Conservation (phyloP, 495 filamentous ascomycete genomes). For the Bathelium albidoporum region DNA sequence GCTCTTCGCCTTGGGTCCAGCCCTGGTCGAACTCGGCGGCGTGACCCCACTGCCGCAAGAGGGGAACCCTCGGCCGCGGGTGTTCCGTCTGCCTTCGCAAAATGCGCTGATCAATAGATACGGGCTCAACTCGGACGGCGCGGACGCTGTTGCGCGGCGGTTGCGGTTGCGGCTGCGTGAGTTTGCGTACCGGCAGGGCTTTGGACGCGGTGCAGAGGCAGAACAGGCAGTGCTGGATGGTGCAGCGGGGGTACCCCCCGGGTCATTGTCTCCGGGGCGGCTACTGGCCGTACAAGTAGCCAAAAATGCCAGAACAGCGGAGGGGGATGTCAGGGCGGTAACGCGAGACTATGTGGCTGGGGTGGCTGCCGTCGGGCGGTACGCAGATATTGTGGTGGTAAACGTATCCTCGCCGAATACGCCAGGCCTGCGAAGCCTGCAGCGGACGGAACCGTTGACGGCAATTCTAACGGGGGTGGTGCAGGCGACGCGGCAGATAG, state of each 20-base stretch:
- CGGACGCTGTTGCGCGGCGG: conserved; percentile 70
- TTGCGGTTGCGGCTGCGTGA: conserved; percentile 66
- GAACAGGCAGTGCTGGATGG: conserved; percentile 66
- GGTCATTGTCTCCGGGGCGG: conserved; percentile 61
- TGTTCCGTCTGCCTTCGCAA: conserved; percentile 73
- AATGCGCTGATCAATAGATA: conserved; percentile 90
- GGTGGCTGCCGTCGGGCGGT: conserved; percentile 66
- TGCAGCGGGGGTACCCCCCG: conserved; percentile 53
- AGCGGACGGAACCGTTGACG: conserved; percentile 71
- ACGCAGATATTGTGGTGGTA: conserved; percentile 89
- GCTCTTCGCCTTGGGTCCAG: conserved; percentile 70
- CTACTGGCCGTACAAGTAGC: conserved; percentile 88
- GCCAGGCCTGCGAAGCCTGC: conserved; percentile 73
- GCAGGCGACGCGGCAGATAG: conserved; percentile 53
- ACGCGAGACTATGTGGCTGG: conserved; percentile 78
- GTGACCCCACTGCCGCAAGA: conserved; percentile 74
- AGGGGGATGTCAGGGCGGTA: conserved; percentile 73
- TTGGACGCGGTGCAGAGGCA: conserved; percentile 50
- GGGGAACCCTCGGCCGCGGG: conserved; percentile 76
- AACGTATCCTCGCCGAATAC: conserved; percentile 97
- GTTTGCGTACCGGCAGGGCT: conserved; percentile 59
- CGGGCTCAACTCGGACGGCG: conserved; percentile 84
- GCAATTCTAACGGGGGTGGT: conserved; percentile 74
- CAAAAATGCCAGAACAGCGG: conserved; percentile 89
- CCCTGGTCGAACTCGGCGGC: conserved; percentile 83